Evolutionary conservation across 2,329 filamentous ascomycete genomes (phyloP).

Genomic region (Penicillium carneum): DNA sequence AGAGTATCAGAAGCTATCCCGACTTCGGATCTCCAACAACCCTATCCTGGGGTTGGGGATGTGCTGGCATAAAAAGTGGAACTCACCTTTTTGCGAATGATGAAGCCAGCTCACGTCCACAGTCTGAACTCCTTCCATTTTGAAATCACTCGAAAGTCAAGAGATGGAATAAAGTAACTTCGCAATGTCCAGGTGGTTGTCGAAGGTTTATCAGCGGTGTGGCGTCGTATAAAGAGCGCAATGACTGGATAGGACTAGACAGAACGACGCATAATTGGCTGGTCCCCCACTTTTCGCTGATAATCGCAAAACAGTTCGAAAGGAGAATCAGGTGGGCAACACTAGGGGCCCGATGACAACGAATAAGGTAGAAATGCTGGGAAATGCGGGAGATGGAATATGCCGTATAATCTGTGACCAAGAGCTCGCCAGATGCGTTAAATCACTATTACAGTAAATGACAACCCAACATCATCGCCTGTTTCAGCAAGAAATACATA

Average conservation of each 20-base stretch:
- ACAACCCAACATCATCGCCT: conserved; percentile 4
- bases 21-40: neutral
- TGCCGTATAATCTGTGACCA: conserved; percentile 22
- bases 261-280: conserved; percentile 35
- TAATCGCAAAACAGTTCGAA: conserved; percentile 18
- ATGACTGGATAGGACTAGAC: conserved; percentile 34
- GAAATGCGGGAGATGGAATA: neutral
- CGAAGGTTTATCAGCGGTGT: conserved; percentile 27
- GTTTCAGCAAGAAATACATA: conserved; percentile 6
- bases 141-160: conserved; percentile 29
- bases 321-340: conserved; percentile 20
- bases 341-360: conserved; percentile 6
- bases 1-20: conserved; percentile 19
- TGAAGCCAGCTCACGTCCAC: conserved; percentile 93
- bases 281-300: conserved; percentile 33
- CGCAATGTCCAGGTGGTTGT: neutral
- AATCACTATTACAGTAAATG: neutral
- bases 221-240: conserved; percentile 30
- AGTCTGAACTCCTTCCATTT: conserved; percentile 80
- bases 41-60: conserved; percentile 1
- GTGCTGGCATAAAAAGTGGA: conserved; percentile 13
- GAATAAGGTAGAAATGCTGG: neutral
- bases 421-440: neutral
- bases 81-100: conserved; percentile 79
- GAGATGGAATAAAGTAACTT: neutral